Evolutionary conservation across 805 yeast genomes (phyloP), one percentile per base, ranked within the genome.

Genomic region (Starmerella apicola): DNA sequence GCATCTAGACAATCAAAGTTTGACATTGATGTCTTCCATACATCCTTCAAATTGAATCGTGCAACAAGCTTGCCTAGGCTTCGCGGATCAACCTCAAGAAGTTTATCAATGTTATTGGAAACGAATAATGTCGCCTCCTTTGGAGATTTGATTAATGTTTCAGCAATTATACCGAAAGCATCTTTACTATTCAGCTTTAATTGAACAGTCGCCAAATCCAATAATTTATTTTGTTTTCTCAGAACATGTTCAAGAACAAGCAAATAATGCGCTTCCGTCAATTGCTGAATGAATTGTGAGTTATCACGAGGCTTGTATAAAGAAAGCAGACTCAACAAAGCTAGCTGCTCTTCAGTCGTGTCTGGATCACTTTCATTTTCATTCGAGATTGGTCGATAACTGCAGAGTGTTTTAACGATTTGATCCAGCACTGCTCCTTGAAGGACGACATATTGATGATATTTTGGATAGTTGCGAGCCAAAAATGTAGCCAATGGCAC

Each of bases 391-490:
- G 26, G 26, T 23, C 26, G 7, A 12, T 8, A 23, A 23, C 34
- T 42, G n/a, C 47, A 35, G 18, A 49, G 42, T 5, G 18, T 23
- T 7, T 32, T 26, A 2, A 44, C 34, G 8, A 49, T 24, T 3
- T 36, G 20, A 8, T 32, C 32, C 3, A 45, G 35, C 3, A 28
- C 34, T 7, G 31, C 19, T 10, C 78, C 91, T 1, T 85, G 71
- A 1, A 91, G 57, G 32, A 83, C 66, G 9, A 88, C 67, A 46
- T 82, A 86, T 58, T 88, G 98, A 10, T 73, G 66, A 56, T 81
- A 88, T 54, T 88, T 91, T 2, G 95, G 79, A 45, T 78, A 74
- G 53, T 81, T 86, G 42, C 88, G 60, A 0, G 88, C 81, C 25
- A 88, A 58, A 53, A 88, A 91, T 3, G 83, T 71, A 2, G 82